Percentiles rank a stretch among this genome's conserved stretches.
Evolutionary conservation across 2,329 filamentous ascomycete species (phyloP).

Genomic region (Cryphonectria japonica): DNA sequence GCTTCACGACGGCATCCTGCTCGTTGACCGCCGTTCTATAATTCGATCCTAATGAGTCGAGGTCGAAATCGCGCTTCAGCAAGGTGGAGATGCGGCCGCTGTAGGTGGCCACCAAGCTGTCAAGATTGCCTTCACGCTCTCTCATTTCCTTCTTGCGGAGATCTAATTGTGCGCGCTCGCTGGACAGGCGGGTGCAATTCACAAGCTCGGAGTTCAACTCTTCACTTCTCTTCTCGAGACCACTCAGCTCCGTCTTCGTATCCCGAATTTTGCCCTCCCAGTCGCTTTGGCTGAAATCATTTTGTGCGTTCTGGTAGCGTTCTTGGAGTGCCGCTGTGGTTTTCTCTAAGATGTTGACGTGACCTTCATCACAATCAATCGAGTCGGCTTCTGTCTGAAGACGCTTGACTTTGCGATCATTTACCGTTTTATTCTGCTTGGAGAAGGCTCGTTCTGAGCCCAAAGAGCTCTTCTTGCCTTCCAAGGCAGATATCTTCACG

Average conservation of each 20-base stretch:
- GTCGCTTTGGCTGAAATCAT: slow-evolving; percentile 64
- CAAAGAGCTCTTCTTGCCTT: slow-evolving; percentile 71
- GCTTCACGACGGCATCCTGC: slow-evolving; percentile 61
- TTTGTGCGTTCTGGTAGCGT: slow-evolving; percentile 63
- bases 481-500: slow-evolving; percentile 70
- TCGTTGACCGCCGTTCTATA: slow-evolving; percentile 67
- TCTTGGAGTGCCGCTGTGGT: slow-evolving; percentile 71
- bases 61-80: slow-evolving; percentile 69
- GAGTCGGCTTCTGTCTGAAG: slow-evolving; percentile 71
- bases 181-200: slow-evolving; percentile 78
- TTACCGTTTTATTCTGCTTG: slow-evolving; percentile 71
- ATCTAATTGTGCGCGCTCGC: slow-evolving; percentile 82
- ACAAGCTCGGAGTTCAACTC: slow-evolving; percentile 79
- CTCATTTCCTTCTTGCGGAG: slow-evolving; percentile 79
- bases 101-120: slow-evolving; percentile 78
- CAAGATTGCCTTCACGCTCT: slow-evolving; percentile 73
- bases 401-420: slow-evolving; percentile 69
- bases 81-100: slow-evolving; percentile 68
- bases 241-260: slow-evolving; percentile 66
- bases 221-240: slow-evolving; percentile 72
- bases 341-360: slow-evolving; percentile 75
- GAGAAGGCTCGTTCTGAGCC: slow-evolving; percentile 76
- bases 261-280: slow-evolving; percentile 74
- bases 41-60: slow-evolving; percentile 69
- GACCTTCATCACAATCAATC: slow-evolving; percentile 86